Percentiles rank a stretch among this genome's conserved stretches.
Evolutionary conservation across 1,139 yeast genomes (phyloP).

Genomic region (Blastobotrys indianensis): DNA sequence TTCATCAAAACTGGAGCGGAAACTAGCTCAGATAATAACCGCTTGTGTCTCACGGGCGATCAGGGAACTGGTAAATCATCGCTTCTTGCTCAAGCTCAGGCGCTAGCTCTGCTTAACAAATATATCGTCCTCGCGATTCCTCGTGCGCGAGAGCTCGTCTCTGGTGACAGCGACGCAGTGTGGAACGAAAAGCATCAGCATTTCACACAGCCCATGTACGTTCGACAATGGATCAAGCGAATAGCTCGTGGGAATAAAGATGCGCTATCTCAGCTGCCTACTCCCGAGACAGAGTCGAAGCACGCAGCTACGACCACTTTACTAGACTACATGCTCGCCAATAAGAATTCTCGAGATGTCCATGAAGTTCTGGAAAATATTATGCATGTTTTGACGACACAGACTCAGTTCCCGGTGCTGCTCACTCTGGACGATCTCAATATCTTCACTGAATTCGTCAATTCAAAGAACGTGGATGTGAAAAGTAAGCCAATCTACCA

Average conservation of each 20-base stretch:
- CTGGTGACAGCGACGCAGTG: constrained; percentile 68
- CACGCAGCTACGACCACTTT: constrained; percentile 42
- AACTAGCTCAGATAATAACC: constrained; percentile 40
- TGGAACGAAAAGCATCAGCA: constrained; percentile 44
- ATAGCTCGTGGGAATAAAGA: constrained; percentile 52
- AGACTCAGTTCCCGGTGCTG: constrained; percentile 51
- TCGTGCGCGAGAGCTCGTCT: constrained; percentile 52
- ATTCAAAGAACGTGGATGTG: constrained; percentile 56
- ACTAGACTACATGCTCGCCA: constrained; percentile 38
- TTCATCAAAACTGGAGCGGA: constrained; percentile 26
- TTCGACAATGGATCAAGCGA: constrained; percentile 55
- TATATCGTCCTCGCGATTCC: constrained; percentile 62
- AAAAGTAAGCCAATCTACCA: constrained; percentile 56
- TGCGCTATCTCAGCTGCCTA: constrained; percentile 31
- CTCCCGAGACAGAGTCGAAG: neutral
- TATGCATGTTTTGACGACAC: constrained; percentile 46
- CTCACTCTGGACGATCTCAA: constrained; percentile 74
- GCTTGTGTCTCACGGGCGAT: constrained; percentile 60
- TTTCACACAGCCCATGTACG: constrained; percentile 78
- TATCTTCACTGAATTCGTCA: constrained; percentile 50
- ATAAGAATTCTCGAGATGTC: constrained; percentile 34
- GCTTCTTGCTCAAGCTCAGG: constrained; percentile 64
- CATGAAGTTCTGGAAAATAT: constrained; percentile 47
- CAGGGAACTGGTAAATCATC: constrained; percentile 80
- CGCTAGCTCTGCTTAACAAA: constrained; percentile 46